Conservation (phyloP, 1,284 basidiomycete genomes). For the Naganishia liquefaciens region DNA sequence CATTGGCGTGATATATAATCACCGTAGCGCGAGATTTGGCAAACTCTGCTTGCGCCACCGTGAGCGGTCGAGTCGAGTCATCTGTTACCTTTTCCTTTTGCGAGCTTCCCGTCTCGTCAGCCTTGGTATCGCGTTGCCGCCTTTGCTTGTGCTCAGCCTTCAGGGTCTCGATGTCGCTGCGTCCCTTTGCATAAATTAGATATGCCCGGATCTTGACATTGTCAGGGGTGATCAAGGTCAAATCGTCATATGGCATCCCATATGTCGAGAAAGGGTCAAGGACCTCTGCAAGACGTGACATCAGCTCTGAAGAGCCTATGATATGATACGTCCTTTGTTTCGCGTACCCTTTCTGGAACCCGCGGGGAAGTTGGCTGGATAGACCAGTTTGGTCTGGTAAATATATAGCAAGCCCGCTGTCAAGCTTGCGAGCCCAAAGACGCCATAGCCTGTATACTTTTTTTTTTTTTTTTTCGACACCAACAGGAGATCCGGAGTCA, state of each 20-base stretch:
- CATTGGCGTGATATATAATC: conserved; percentile 90
- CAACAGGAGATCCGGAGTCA: not conserved
- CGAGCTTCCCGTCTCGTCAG: conserved; percentile 29
- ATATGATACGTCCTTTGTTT: not conserved
- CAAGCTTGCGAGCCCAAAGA: conserved; percentile 13
- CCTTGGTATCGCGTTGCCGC: conserved; percentile 23
- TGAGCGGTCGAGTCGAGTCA: conserved; percentile 38
- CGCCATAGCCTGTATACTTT: conserved; percentile 15
- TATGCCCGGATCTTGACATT: conserved; percentile 64
- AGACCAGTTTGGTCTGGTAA: conserved; percentile 84
- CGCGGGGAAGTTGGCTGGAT: conserved; percentile 80
- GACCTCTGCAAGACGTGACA: conserved; percentile 61
- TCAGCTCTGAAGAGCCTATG: not conserved
- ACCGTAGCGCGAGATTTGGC: conserved; percentile 73
- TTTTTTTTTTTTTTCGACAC: too few species aligned
- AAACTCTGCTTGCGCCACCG: conserved; percentile 56
- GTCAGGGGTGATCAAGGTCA: conserved; percentile 67
- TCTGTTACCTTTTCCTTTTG: not conserved
- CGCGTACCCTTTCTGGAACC: conserved; percentile 72
- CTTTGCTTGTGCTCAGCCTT: conserved; percentile 34
- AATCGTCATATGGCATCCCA: conserved; percentile 69
- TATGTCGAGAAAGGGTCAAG: conserved; percentile 65
- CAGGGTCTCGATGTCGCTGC: conserved; percentile 32
- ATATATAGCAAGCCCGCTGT: conserved; percentile 72
- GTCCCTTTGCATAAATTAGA: conserved; percentile 57